A percentile compares a stretch with the other conserved stretches of the same genome.
Evolutionary conservation across 176 grass and related monocot species (phyloP).

Genomic region (Phoenix roebelenii): DNA sequence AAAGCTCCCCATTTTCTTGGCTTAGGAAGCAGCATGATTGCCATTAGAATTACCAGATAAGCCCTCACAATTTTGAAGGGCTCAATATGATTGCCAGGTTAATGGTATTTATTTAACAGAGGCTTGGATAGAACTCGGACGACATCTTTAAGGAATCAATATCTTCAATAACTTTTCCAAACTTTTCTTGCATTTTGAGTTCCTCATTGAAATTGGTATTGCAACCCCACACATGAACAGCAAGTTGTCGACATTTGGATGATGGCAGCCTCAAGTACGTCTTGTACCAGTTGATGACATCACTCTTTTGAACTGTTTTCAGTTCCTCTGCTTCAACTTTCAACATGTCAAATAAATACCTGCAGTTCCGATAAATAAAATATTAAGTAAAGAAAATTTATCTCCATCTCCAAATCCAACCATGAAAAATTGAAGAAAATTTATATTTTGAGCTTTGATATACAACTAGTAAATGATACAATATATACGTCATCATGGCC

Average conservation of each 20-base stretch:
- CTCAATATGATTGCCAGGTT: too few species aligned
- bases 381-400: too few species aligned
- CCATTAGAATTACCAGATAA: too few species aligned
- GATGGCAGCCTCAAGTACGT: slow-evolving; percentile 58
- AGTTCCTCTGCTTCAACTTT: slow-evolving; percentile 92
- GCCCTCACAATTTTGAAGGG: too few species aligned
- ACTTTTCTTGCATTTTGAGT: slow-evolving; percentile 44
- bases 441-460: too few species aligned
- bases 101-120: slow-evolving; percentile 25
- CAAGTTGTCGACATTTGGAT: slow-evolving; percentile 48
- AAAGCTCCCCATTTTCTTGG: too few species aligned
- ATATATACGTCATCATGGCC: too few species aligned
- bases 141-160: slow-evolving; percentile 51
- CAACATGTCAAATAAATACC: slow-evolving; percentile 76
- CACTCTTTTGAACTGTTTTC: slow-evolving; percentile 62
- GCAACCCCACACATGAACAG: slow-evolving; percentile 79
- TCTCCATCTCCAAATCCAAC: too few species aligned
- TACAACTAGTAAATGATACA: too few species aligned
- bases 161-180: slow-evolving; percentile 56
- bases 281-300: slow-evolving; percentile 70
- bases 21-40: too few species aligned
- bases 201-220: slow-evolving; percentile 45
- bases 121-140: slow-evolving; percentile 66
- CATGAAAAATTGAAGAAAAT: too few species aligned
- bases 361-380: slow-evolving; percentile 6